Base-by-base conservation (phyloP, 1,139 yeast species). In the Arxiozyma telluris region DNA sequence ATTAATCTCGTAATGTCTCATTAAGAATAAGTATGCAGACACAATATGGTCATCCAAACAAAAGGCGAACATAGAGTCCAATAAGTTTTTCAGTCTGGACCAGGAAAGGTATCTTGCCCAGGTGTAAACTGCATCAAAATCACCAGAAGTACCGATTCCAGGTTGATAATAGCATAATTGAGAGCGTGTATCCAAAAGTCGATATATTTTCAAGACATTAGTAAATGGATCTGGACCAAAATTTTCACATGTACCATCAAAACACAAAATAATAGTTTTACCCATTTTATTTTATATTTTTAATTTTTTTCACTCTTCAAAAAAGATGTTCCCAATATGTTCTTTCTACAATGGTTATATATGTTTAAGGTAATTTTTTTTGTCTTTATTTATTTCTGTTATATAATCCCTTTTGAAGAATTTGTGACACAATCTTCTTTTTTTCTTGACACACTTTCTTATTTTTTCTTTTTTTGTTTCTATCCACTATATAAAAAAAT, bases 101-200 rank as follows among this genome's bases (percentile, higher is more conserved):
- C 55, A 49, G 4, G 62, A 55, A 25, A 62, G 57, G 52, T 58
- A 54, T 41, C 64, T 47, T 56, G 63, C 30, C 54, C 60, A 44
- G 52, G 61, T 51, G 54, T 57, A 55, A 59, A 71, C 72, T 11
- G 72, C 61, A 27, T 76, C 77, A 17, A 75, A 71, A 23, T 71
- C 69, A 56, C 78, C 76, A 15, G 74, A 69, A 8, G 78, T 76
- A 1, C 87, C 87, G 25, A 82, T 77, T 0, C 87, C 87, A 1
- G 87, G 84, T 59, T 83, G 87, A 61, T 83, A 83, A 61, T 82
- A 82, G 59, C 84, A 80, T 43, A 79, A 58, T 58, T 82, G 86
- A 20, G 57, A 51, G 44, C 74, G 73, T 54, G 77, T 78, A 15
- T 80, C 81, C 38, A 83, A 63, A 66, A 82, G 67, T 50, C 77